These are phyloP conservation scores for Saccharum officinarum DNA, from an alignment of 176 grass and related monocot genomes.

Conservation along the genomic window DNA sequence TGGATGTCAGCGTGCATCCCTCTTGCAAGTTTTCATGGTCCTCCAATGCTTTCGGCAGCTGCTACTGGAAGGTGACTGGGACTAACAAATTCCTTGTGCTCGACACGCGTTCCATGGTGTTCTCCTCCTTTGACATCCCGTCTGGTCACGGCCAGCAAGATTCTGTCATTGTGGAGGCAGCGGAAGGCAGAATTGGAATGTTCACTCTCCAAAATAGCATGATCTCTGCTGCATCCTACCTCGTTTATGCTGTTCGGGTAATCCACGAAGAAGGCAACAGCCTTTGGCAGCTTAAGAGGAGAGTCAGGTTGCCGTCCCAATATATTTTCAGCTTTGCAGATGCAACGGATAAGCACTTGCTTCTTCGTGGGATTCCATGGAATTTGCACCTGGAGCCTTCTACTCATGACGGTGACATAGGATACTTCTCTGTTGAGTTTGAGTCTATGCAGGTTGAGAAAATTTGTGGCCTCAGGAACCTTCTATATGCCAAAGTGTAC, in stretches of 20 bases:
- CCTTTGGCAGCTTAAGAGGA: constrained; percentile 18
- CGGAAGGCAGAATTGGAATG: constrained; percentile 21
- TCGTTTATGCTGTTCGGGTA: neutral
- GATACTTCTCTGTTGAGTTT: constrained; percentile 37
- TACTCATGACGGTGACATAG: neutral
- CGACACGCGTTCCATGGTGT: constrained; percentile 25
- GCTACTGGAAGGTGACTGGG: constrained; percentile 29
- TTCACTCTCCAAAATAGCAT: constrained; percentile 28
- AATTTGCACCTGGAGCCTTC: neutral
- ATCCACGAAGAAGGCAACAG: neutral
- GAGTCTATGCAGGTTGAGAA: constrained; percentile 23
- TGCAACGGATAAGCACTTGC: constrained; percentile 26
- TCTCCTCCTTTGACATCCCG: constrained; percentile 22
- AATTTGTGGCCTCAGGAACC: neutral
- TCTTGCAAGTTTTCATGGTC: neutral
- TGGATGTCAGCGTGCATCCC: neutral
- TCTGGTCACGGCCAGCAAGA: neutral
- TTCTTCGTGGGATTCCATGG: constrained; percentile 29
- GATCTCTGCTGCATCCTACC: constrained; percentile 1
- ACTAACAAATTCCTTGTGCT: constrained; percentile 22
- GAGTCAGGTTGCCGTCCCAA: constrained; percentile 13
- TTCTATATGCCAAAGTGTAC: constrained; percentile 16
- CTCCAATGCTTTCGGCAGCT: constrained; percentile 4
- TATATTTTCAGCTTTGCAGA: constrained; percentile 21
- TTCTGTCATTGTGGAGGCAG: constrained; percentile 31